Evolutionary conservation across 202 grass and related monocot species (phyloP).

Genomic region (Panicum virgatum): DNA sequence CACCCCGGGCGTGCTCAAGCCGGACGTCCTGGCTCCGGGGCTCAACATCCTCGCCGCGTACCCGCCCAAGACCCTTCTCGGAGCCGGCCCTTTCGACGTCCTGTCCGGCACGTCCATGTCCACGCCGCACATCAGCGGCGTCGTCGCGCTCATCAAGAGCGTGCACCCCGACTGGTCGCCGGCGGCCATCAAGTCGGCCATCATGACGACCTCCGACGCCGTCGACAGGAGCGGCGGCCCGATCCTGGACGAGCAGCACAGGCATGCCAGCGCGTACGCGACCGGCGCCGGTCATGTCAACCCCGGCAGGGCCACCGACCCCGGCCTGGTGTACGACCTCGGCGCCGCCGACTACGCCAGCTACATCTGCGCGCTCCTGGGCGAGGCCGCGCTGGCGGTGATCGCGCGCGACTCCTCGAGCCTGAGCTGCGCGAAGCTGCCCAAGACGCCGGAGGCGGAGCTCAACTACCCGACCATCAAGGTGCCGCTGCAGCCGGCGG

Average conservation of each 20-base stretch:
- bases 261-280: not conserved
- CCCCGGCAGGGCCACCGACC: constrained; percentile 6
- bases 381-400: not conserved
- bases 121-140: not conserved
- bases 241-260: constrained; percentile 1
- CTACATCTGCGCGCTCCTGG: constrained; percentile 12
- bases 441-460: constrained; percentile 1
- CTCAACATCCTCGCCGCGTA: constrained; percentile 23
- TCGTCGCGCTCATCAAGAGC: not conserved
- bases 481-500: not conserved
- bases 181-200: constrained; percentile 4
- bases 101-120: constrained; percentile 12
- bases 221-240: not conserved
- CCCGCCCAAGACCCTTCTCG: not conserved
- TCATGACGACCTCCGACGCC: constrained; percentile 6
- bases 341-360: not conserved
- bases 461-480: constrained; percentile 41
- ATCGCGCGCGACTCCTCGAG: not conserved
- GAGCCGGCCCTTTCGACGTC: not conserved
- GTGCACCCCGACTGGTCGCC: not conserved
- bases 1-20: constrained; percentile 12
- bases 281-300: constrained; percentile 24
- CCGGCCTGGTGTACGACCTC: constrained; percentile 30
- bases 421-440: constrained; percentile 5
- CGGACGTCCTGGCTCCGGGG: constrained; percentile 6